Evolutionary conservation across 805 yeast genomes (phyloP).

Genomic region (Cyberlindnera mrakii): DNA sequence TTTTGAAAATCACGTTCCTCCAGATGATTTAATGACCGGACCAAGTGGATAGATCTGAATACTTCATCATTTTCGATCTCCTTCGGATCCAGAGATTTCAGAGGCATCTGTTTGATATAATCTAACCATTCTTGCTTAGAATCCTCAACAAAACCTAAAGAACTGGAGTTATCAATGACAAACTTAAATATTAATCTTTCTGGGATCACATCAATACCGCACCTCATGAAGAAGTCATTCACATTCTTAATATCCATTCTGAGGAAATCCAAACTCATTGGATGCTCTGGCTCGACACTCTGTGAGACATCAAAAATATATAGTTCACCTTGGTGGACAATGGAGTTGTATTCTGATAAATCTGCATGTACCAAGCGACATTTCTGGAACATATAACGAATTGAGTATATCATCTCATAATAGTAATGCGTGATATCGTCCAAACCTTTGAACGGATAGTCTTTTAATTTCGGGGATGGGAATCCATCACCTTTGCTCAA

Average conservation of each 20-base stretch:
- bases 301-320: constrained; percentile 96
- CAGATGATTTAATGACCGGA: constrained; percentile 72
- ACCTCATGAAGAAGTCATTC: constrained; percentile 75
- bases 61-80: constrained; percentile 77
- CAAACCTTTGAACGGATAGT: constrained; percentile 64
- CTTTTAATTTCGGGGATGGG: constrained; percentile 87
- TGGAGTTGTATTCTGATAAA: constrained; percentile 87
- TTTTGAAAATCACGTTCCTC: constrained; percentile 87
- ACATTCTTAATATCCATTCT: constrained; percentile 97
- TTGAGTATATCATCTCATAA: constrained; percentile 72
- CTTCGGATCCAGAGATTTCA: constrained; percentile 44
- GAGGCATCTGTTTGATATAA: constrained; percentile 46
- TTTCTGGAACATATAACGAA: constrained; percentile 80
- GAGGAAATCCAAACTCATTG: constrained; percentile 88
- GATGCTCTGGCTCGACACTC: constrained; percentile 96
- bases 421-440: constrained; percentile 66
- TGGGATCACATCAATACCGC: constrained; percentile 70
- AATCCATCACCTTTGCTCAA: constrained; percentile 71
- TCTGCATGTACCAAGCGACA: constrained; percentile 96
- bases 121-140: constrained; percentile 30
- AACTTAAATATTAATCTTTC: constrained; percentile 80
- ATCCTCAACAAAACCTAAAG: constrained; percentile 34
- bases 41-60: constrained; percentile 74
- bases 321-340: constrained; percentile 71
- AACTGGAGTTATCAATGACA: constrained; percentile 44